These are phyloP conservation scores for Didymellaceae sp. DNA, from an alignment of 2,329 filamentous ascomycete species.

Conservation along the genomic window DNA sequence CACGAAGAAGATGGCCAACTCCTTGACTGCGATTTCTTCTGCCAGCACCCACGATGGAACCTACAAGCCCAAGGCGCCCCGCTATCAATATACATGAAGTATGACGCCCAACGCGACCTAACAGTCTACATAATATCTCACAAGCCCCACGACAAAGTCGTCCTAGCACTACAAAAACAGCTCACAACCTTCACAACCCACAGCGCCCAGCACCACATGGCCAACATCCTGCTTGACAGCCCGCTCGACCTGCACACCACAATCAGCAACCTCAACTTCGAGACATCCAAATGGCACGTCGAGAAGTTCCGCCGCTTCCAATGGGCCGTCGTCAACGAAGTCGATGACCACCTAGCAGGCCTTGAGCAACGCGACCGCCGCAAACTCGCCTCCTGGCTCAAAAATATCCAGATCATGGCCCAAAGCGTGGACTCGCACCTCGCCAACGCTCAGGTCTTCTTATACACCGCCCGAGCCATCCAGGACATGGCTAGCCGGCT, in stretches of 20 bases:
- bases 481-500: slow-evolving; percentile 22
- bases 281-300: slow-evolving; percentile 23
- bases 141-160: slow-evolving; percentile 15
- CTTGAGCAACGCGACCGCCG: slow-evolving; percentile 6
- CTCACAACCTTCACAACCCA: slow-evolving; percentile 2
- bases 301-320: slow-evolving; percentile 19
- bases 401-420: slow-evolving; percentile 39
- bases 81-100: slow-evolving; percentile 22
- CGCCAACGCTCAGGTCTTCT: slow-evolving; percentile 36
- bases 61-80: slow-evolving; percentile 24
- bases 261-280: slow-evolving; percentile 21
- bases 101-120: slow-evolving; percentile 21
- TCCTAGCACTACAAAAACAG: slow-evolving; percentile 11
- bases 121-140: slow-evolving; percentile 20
- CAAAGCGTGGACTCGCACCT: slow-evolving; percentile 38
- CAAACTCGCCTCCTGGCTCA: slow-evolving; percentile 7
- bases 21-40: slow-evolving; percentile 24
- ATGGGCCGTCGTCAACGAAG: slow-evolving; percentile 20
- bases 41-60: slow-evolving; percentile 27
- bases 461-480: slow-evolving; percentile 31
- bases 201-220: slow-evolving; percentile 10
- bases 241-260: slow-evolving; percentile 19
- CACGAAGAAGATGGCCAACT: slow-evolving; percentile 13
- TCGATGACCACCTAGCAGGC: slow-evolving; percentile 25
- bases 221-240: slow-evolving; percentile 19